These are phyloP conservation scores for Musa beccarii DNA, from an alignment of 176 grass and related monocot genomes.

Conservation along the genomic window DNA sequence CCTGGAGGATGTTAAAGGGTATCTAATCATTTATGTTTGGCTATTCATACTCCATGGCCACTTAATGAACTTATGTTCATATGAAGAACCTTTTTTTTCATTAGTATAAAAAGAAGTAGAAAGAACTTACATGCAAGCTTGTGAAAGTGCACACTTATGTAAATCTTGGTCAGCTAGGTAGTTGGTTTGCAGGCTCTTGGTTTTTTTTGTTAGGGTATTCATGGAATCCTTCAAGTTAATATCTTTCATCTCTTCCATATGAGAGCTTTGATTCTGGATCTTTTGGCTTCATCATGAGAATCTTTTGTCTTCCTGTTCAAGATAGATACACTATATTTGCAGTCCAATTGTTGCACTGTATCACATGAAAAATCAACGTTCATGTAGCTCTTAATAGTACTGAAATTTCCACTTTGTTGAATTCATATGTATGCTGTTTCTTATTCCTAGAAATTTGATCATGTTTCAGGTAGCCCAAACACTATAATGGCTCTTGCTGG, in stretches of 20 bases:
- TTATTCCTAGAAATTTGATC: slow-evolving; percentile 6
- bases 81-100: too few species aligned
- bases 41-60: too few species aligned
- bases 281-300: not conserved
- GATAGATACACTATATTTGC: not conserved
- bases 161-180: too few species aligned
- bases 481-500: slow-evolving; percentile 85
- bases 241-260: not conserved
- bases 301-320: not conserved
- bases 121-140: not conserved
- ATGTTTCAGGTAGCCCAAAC: slow-evolving; percentile 60
- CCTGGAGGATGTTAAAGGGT: too few species aligned
- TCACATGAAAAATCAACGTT: not conserved
- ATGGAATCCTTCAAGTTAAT: not conserved
- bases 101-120: too few species aligned
- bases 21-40: too few species aligned
- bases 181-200: not conserved
- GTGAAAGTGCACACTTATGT: too few species aligned
- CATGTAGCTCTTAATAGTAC: not conserved
- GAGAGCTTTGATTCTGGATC: not conserved
- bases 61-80: too few species aligned
- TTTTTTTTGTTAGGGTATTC: not conserved
- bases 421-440: not conserved
- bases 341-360: too few species aligned
- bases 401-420: not conserved